Percentiles rank a stretch among this genome's conserved stretches.
Conservation (phyloP, 2,329 filamentous ascomycete species). For the Fragosphaeria purpurea region DNA sequence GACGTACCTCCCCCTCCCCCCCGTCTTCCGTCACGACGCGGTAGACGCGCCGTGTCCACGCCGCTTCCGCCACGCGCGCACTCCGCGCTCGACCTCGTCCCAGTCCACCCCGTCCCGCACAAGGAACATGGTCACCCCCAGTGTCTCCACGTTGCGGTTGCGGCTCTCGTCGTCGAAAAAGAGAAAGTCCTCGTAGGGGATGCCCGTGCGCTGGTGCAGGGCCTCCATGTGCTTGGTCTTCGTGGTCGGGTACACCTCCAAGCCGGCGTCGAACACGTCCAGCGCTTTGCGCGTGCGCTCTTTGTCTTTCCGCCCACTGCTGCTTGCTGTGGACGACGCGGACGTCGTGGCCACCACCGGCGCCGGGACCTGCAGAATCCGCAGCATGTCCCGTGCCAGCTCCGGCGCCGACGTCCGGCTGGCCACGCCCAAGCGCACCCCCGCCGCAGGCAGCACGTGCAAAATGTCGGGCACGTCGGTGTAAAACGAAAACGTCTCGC, state of each 20-base stretch:
- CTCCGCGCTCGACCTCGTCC: conserved; percentile 67
- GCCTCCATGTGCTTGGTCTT: conserved; percentile 81
- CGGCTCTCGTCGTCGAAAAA: conserved; percentile 92
- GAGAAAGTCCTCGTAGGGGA: conserved; percentile 74
- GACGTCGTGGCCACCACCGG: conserved; percentile 6
- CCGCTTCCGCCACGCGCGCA: conserved; percentile 63
- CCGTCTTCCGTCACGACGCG: too few relatives aligned
- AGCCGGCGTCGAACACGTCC: conserved; percentile 48
- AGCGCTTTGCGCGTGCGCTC: conserved; percentile 32
- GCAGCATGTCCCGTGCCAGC: conserved; percentile 70
- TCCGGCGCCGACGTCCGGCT: conserved; percentile 73
- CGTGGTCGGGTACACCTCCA: conserved; percentile 63
- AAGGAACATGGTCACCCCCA: conserved; percentile 79
- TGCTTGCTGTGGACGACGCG: conserved; percentile 14
- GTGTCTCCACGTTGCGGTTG: conserved; percentile 67
- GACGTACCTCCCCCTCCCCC: too few relatives aligned
- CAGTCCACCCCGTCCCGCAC: conserved; percentile 70
- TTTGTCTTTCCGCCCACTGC: conserved; percentile 19
- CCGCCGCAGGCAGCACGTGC: conserved; percentile 40
- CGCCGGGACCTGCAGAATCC: conserved; percentile 52
- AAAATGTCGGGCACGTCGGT: conserved; percentile 58
- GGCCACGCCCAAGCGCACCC: conserved; percentile 57
- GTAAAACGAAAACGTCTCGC: conserved; percentile 64
- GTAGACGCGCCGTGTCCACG: conserved; percentile 31
- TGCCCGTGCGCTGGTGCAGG: conserved; percentile 58